phyloP scores from a whole-genome alignment of 2,329 filamentous ascomycete genomes.

The Trichoderma brevicompactum region DNA sequence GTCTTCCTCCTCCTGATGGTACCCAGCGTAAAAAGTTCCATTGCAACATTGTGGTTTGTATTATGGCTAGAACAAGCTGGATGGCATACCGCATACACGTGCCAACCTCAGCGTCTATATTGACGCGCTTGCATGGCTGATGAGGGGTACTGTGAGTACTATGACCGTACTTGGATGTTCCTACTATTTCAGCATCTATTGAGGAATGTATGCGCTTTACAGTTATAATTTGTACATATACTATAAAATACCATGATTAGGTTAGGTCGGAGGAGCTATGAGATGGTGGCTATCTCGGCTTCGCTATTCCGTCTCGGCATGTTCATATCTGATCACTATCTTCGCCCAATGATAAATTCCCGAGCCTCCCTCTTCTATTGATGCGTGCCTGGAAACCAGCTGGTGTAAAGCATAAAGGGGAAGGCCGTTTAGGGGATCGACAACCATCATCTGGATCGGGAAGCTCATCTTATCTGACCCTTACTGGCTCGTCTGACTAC shows the following conservation, averaged over 20 bases:
- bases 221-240: background rate
- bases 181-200: background rate
- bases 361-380: background rate
- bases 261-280: background rate
- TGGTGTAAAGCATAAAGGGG: background rate
- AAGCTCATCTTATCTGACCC: conserved; percentile 21
- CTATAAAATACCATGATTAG: background rate
- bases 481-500: background rate
- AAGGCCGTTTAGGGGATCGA: conserved; percentile 21
- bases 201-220: background rate
- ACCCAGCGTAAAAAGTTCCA: background rate
- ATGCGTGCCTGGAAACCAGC: background rate
- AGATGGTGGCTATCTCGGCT: background rate
- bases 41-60: background rate
- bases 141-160: background rate
- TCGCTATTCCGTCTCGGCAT: conserved; percentile 3
- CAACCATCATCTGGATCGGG: conserved; percentile 2
- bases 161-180: background rate
- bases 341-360: background rate
- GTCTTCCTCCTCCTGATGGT: background rate
- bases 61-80: background rate
- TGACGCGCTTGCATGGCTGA: background rate
- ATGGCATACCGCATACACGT: background rate
- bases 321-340: background rate
- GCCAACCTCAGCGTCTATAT: background rate